Evolutionary conservation across 208 protist species (phyloP).

Genomic region (Trypanosoma grayi): DNA sequence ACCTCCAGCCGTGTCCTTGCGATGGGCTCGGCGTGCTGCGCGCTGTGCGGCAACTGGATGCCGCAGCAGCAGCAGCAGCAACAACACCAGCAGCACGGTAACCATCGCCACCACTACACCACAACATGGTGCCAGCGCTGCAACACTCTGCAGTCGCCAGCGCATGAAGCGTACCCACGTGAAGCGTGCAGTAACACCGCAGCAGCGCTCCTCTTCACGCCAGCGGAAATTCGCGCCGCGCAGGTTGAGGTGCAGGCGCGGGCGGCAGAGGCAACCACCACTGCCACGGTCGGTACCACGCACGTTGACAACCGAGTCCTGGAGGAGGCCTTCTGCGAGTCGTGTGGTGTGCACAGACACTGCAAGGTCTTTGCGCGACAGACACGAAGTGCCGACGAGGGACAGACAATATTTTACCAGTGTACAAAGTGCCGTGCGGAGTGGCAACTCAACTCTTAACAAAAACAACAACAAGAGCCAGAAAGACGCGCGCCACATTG

Average conservation of each 20-base stretch:
- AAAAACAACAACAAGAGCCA: neutral
- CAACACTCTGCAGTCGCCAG: constrained; percentile 28
- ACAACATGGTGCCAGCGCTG: constrained; percentile 33
- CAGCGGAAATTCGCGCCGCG: constrained; percentile 34
- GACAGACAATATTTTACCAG: constrained; percentile 91
- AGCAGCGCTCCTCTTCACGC: constrained; percentile 52
- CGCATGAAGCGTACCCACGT: constrained; percentile 3
- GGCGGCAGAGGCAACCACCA: neutral
- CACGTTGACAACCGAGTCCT: constrained; percentile 79
- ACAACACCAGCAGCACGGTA: neutral
- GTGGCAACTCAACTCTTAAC: constrained; percentile 92
- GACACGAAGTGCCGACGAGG: constrained; percentile 90
- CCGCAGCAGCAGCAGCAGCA: constrained; percentile 8
- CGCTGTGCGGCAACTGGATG: constrained; percentile 64
- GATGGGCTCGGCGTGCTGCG: constrained; percentile 65
- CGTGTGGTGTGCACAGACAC: constrained; percentile 57
- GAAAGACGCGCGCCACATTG: too few species aligned
- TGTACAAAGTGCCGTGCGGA: constrained; percentile 82
- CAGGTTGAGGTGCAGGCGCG: constrained; percentile 25
- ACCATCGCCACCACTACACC: too few species aligned
- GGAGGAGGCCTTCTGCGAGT: constrained; percentile 87
- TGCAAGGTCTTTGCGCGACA: constrained; percentile 86
- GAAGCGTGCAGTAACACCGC: constrained; percentile 25
- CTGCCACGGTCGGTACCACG: constrained; percentile 28
- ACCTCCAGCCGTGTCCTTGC: constrained; percentile 40